Evolutionary conservation across 805 yeast species (phyloP), one percentile per base, ranked within the genome.

Genomic region (Candida corydali): DNA sequence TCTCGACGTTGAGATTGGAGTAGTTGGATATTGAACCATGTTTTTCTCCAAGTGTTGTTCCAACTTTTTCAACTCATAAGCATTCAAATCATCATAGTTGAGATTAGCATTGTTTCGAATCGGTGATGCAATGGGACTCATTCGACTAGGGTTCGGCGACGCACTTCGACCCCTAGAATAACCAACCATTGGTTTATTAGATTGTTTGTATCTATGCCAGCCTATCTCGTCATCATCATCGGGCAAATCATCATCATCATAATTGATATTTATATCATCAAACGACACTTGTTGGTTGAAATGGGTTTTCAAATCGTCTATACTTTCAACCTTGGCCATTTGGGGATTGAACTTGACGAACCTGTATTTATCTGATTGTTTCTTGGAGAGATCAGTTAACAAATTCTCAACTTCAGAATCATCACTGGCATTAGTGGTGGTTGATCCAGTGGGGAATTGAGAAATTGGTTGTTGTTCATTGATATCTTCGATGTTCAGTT

Each of bases 221-320:
- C 44, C 43, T 17, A 36, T 29, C 20, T 40, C 50, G 43, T 42
- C 49, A 12, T 23, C 46, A 33, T 36, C 37, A 30, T 31, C 51
- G 32, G 29, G 49, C n/a, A 24, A 11, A 27, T 51, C 50, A 11
- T 43, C 46, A 23, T 50, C 52, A 26, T 47, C 50, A 23, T 47
- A 59, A 38, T 54, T 54, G 17, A 65, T 35, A 39, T 75, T 65
- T 14, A 76, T 70, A 12, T 81, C 74, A 51, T 76, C 80, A 47
- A 75, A 76, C 2, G 78, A 69, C 2, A 76, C 78, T 32, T 76
- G 52, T 20, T 58, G 58, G 12, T 47, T 37, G 40, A 26, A 27
- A 16, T 33, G 31, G 4, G 12, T 17, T 18, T 27, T 33, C 38
- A 36, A 59, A 38, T 20, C 35, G 27, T 17, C 63, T 39, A 43